Evolutionary conservation across 192 early-diverging fungal species (phyloP).

Genomic region (Thamnidium elegans): DNA sequence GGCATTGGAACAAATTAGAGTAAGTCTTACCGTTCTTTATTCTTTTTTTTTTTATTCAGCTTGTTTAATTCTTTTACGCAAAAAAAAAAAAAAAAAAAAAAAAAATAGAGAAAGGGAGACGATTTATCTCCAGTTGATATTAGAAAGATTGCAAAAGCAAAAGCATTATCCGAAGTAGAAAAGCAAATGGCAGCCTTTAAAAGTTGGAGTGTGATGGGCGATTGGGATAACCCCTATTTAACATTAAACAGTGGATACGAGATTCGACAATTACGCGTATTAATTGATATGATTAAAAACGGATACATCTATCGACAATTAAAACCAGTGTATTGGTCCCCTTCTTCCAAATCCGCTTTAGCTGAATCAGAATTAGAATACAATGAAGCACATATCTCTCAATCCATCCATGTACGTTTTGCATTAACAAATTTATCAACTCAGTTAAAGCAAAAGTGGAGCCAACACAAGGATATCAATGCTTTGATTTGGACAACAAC

Average conservation of each 20-base stretch:
- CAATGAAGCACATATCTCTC: slow-evolving; percentile 68
- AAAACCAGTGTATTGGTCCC: slow-evolving; percentile 84
- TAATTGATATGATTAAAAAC: slow-evolving; percentile 68
- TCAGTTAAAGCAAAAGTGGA: slow-evolving; percentile 13
- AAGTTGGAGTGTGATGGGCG: slow-evolving; percentile 73
- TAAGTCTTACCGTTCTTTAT: background rate
- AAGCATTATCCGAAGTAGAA: slow-evolving; percentile 58
- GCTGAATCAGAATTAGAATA: slow-evolving; percentile 83
- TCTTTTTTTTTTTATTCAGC: no score
- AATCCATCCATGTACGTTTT: slow-evolving; percentile 69
- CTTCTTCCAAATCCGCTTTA: slow-evolving; percentile 75
- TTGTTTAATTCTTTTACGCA: no score
- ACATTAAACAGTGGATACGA: slow-evolving; percentile 75
- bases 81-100: background rate
- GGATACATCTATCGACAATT: slow-evolving; percentile 74
- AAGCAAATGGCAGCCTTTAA: slow-evolving; percentile 57
- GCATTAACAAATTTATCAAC: slow-evolving; percentile 39
- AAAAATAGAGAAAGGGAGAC: slow-evolving; percentile 12
- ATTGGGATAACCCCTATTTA: slow-evolving; percentile 67
- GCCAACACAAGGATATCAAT: background rate
- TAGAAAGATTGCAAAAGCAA: slow-evolving; percentile 51
- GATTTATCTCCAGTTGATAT: slow-evolving; percentile 46
- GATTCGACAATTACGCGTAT: slow-evolving; percentile 67
- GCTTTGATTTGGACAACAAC: slow-evolving; percentile 78
- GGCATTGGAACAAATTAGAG: slow-evolving; percentile 60